Evolutionary conservation across 2,329 filamentous ascomycete genomes (phyloP).

Genomic region (Botrytis cinerea): DNA sequence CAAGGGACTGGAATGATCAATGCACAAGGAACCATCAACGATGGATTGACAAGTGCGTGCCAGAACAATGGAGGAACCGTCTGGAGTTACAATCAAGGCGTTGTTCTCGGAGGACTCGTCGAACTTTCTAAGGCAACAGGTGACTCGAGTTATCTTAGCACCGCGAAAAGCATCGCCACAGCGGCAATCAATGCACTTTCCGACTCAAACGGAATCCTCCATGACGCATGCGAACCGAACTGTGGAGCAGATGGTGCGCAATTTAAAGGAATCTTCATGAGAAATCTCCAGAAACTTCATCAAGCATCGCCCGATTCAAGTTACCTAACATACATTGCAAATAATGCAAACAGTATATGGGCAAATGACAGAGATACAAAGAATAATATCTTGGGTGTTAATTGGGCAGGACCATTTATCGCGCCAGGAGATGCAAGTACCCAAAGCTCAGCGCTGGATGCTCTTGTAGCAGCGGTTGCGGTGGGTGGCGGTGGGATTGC

Average conservation of each 20-base stretch:
- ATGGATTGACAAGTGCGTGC: slow-evolving; percentile 53
- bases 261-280: slow-evolving; percentile 73
- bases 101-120: slow-evolving; percentile 58
- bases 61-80: slow-evolving; percentile 48
- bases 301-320: slow-evolving; percentile 49
- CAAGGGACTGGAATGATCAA: slow-evolving; percentile 51
- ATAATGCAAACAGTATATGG: slow-evolving; percentile 70
- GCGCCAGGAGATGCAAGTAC: slow-evolving; percentile 55
- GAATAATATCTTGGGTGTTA: slow-evolving; percentile 55
- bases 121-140: slow-evolving; percentile 58
- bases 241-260: slow-evolving; percentile 55
- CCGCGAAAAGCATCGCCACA: slow-evolving; percentile 55
- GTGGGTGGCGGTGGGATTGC: slow-evolving; percentile 25
- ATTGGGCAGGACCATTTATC: slow-evolving; percentile 64
- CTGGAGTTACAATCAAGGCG: slow-evolving; percentile 63
- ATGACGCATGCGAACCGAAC: slow-evolving; percentile 55
- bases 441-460: slow-evolving; percentile 68
- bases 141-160: slow-evolving; percentile 44
- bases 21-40: slow-evolving; percentile 51
- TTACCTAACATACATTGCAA: slow-evolving; percentile 57
- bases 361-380: slow-evolving; percentile 51
- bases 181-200: slow-evolving; percentile 52
- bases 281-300: slow-evolving; percentile 60
- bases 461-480: slow-evolving; percentile 59
- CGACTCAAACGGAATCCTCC: slow-evolving; percentile 52